Evolutionary conservation across 345 rosid species (phyloP).

Genomic region (Populus tremula): DNA sequence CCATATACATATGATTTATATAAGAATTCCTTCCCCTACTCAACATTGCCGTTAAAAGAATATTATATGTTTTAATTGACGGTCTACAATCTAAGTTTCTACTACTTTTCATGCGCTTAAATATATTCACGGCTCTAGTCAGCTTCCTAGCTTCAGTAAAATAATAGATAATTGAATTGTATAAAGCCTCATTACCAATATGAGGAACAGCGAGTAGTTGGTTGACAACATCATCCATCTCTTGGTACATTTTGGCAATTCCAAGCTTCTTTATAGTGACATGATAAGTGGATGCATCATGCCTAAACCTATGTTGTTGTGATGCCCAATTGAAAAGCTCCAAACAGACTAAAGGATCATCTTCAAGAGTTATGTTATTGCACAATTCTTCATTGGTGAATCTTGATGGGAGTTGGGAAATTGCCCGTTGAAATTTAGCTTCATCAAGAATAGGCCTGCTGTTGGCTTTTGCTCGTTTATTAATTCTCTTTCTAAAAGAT

Average conservation of each 20-base stretch:
- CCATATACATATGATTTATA: constrained; percentile 76
- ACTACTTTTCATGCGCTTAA: constrained; percentile 63
- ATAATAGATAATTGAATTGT: constrained; percentile 66
- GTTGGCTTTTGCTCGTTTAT: constrained; percentile 49
- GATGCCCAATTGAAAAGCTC: constrained; percentile 84
- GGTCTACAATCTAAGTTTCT: constrained; percentile 67
- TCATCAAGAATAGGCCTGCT: constrained; percentile 54
- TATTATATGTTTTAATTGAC: constrained; percentile 68
- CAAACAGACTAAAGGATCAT: constrained; percentile 67
- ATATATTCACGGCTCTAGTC: constrained; percentile 78
- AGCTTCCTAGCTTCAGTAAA: constrained; percentile 76
- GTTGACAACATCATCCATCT: constrained; percentile 81
- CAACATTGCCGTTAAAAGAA: constrained; percentile 71
- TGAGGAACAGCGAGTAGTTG: constrained; percentile 64
- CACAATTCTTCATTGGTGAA: constrained; percentile 66
- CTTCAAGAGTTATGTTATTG: constrained; percentile 51
- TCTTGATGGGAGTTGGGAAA: constrained; percentile 64
- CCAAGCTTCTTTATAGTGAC: constrained; percentile 76
- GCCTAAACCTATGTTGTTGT: constrained; percentile 74
- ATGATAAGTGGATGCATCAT: constrained; percentile 58
- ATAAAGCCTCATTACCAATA: constrained; percentile 65
- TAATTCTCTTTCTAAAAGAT: constrained; percentile 55
- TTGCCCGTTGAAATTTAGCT: constrained; percentile 41
- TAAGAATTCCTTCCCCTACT: constrained; percentile 71
- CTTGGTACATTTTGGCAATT: constrained; percentile 69